Evolutionary conservation across 192 early-diverging fungal species (phyloP).

Genomic region (Phycomyces blakesleeanus): DNA sequence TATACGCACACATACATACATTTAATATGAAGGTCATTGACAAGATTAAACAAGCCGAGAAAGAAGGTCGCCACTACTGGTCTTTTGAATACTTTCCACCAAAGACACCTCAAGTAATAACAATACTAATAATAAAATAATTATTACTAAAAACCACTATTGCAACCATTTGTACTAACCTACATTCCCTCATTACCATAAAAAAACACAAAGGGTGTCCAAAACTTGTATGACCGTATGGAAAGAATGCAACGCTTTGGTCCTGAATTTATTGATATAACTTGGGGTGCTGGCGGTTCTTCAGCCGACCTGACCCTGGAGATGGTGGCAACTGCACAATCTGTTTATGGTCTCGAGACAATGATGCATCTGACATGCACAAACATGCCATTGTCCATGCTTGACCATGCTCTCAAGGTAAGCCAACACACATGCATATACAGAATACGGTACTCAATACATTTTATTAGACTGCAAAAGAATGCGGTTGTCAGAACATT

Average conservation of each 20-base stretch:
- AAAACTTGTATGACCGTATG: conserved; percentile 93
- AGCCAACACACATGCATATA: background rate
- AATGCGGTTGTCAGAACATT: conserved; percentile 88
- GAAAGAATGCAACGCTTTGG: conserved; percentile 88
- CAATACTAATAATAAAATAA: too few species aligned
- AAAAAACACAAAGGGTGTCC: conserved; percentile 60
- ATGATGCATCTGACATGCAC: conserved; percentile 98
- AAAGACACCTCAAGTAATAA: conserved; percentile 80
- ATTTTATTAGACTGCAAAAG: conserved; percentile 62
- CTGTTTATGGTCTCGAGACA: conserved; percentile 87
- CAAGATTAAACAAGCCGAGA: conserved; percentile 64
- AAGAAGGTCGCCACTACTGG: conserved; percentile 69
- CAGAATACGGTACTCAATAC: background rate
- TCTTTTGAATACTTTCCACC: conserved; percentile 99
- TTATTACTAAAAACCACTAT: too few species aligned
- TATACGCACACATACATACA: background rate
- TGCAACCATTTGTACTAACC: too few species aligned
- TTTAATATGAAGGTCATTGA: conserved; percentile 68
- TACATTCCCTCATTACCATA: too few species aligned
- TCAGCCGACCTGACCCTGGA: conserved; percentile 87
- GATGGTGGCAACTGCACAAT: conserved; percentile 81
- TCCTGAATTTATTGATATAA: conserved; percentile 95
- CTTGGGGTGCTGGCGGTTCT: conserved; percentile 95
- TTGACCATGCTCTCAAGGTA: conserved; percentile 78
- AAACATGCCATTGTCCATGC: conserved; percentile 88